These are phyloP conservation scores for Boletellus sp. DNA, from an alignment of 1,284 basidiomycete species.

Conservation along the genomic window DNA sequence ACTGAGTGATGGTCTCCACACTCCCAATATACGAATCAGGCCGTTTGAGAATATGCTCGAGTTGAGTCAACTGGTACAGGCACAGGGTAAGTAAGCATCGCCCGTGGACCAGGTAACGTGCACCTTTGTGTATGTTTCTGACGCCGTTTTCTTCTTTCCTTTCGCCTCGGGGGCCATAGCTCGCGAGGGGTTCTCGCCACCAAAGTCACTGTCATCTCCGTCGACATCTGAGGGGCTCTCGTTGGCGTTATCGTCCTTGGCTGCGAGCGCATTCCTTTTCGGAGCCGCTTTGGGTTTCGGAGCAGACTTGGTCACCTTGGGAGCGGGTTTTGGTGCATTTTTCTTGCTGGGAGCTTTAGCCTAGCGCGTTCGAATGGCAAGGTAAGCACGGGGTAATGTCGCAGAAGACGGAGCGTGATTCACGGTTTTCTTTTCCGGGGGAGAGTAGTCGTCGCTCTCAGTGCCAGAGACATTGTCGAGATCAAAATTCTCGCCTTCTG, in stretches of 20 bases:
- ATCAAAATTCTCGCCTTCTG: conserved; percentile 65
- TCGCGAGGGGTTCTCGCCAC: conserved; percentile 41
- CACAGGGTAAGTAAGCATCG: conserved; percentile 6
- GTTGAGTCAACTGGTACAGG: conserved; percentile 76
- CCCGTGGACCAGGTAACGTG: conserved; percentile 14
- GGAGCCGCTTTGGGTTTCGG: conserved; percentile 42
- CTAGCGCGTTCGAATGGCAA: conserved; percentile 27
- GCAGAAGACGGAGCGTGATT: conserved; percentile 1
- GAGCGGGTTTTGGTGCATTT: conserved; percentile 37
- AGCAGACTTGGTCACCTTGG: conserved; percentile 38
- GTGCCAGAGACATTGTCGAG: conserved; percentile 56
- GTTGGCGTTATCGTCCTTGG: conserved; percentile 58
- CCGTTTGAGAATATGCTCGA: conserved; percentile 94
- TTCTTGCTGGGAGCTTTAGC: conserved; percentile 36
- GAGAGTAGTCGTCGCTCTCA: conserved; percentile 62
- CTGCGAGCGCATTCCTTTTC: conserved; percentile 72
- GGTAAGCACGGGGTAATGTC: conserved; percentile 7
- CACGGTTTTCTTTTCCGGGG: conserved; percentile 54
- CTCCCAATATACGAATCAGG: conserved; percentile 99
- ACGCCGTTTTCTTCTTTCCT: conserved; percentile 79
- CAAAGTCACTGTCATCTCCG: conserved; percentile 40
- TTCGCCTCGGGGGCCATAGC: conserved; percentile 34
- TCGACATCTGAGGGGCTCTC: conserved; percentile 41
- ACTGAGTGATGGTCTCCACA: conserved; percentile 79
- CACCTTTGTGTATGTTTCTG: conserved; percentile 92